Conservation (phyloP, 768 basidiomycete genomes). For the Trametes cinnabarina region DNA sequence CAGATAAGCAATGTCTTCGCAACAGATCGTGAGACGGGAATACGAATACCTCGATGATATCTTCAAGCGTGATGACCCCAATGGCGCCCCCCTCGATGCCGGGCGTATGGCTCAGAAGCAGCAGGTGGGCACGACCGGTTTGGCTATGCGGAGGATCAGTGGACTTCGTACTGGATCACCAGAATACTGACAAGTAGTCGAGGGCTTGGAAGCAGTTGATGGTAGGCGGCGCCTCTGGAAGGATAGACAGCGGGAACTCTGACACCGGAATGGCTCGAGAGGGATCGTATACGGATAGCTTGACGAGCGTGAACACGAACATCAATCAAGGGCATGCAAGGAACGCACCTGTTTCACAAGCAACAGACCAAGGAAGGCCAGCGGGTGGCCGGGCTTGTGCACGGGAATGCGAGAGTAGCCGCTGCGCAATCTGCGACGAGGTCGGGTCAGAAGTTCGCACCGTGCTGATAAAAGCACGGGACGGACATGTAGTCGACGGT, state of each 20-base stretch:
- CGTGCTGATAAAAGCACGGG: too few species aligned
- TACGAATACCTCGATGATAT: slow-evolving; percentile 73
- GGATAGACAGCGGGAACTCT: slow-evolving; percentile 71
- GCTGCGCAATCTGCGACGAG: slow-evolving; percentile 52
- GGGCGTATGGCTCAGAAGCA: slow-evolving; percentile 82
- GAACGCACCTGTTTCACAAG: slow-evolving; percentile 71
- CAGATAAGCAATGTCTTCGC: neutral
- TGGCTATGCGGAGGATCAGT: slow-evolving; percentile 48
- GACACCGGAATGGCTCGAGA: slow-evolving; percentile 72
- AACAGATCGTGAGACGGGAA: neutral
- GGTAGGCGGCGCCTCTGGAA: slow-evolving; percentile 85
- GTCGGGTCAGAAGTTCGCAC: neutral
- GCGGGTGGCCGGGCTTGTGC: slow-evolving; percentile 65
- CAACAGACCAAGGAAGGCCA: slow-evolving; percentile 77
- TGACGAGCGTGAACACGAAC: neutral
- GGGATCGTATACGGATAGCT: slow-evolving; percentile 90
- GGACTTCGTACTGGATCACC: neutral
- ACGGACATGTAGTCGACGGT: slow-evolving; percentile 74
- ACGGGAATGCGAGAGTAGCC: slow-evolving; percentile 94
- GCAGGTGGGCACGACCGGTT: slow-evolving; percentile 90
- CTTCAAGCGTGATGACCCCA: slow-evolving; percentile 89
- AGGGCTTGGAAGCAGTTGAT: slow-evolving; percentile 95
- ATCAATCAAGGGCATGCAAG: neutral
- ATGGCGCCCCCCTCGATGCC: slow-evolving; percentile 81
- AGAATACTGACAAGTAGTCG: slow-evolving; percentile 73